A percentile compares a stretch with the other conserved stretches of the same genome.
These are phyloP conservation scores for Penicillium samsonianum DNA, from an alignment of 495 filamentous ascomycete genomes.

Conservation along the genomic window DNA sequence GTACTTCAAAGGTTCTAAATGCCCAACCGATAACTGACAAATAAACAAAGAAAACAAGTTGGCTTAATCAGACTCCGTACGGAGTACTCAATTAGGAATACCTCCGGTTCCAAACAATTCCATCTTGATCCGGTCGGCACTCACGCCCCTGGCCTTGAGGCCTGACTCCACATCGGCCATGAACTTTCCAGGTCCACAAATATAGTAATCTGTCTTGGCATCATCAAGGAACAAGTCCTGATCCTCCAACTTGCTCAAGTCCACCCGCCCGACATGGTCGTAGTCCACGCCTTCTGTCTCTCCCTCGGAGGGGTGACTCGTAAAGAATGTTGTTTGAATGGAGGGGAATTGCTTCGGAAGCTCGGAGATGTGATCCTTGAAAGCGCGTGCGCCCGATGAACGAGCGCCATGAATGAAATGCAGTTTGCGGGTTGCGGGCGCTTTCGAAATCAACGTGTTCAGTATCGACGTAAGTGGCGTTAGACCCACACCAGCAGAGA, in stretches of 20 bases:
- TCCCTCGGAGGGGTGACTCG: constrained; percentile 32
- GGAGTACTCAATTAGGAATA: constrained; percentile 20
- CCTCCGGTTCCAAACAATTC: constrained; percentile 69
- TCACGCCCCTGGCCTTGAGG: constrained; percentile 55
- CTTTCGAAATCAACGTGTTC: constrained; percentile 53
- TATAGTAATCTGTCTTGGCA: constrained; percentile 59
- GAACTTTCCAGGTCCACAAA: constrained; percentile 68
- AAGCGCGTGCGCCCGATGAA: constrained; percentile 41
- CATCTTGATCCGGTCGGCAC: constrained; percentile 56
- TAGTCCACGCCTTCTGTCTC: constrained; percentile 59
- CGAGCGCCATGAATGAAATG: constrained; percentile 65
- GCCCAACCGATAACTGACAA: background rate
- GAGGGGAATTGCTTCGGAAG: constrained; percentile 44
- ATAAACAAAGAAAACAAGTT: background rate
- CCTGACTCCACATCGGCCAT: constrained; percentile 57
- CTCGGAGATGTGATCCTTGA: constrained; percentile 48
- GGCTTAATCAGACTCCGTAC: background rate
- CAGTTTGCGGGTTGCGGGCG: constrained; percentile 44
- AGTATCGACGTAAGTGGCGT: constrained; percentile 69
- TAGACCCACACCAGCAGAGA: constrained; percentile 70
- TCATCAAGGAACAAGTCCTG: constrained; percentile 57
- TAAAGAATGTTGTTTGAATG: constrained; percentile 44
- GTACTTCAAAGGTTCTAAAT: constrained; percentile 12
- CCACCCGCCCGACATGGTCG: constrained; percentile 55
- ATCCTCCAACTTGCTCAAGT: constrained; percentile 54